Base-by-base conservation (phyloP, 139 green algal species). In the Tetradesmus obliquus region DNA sequence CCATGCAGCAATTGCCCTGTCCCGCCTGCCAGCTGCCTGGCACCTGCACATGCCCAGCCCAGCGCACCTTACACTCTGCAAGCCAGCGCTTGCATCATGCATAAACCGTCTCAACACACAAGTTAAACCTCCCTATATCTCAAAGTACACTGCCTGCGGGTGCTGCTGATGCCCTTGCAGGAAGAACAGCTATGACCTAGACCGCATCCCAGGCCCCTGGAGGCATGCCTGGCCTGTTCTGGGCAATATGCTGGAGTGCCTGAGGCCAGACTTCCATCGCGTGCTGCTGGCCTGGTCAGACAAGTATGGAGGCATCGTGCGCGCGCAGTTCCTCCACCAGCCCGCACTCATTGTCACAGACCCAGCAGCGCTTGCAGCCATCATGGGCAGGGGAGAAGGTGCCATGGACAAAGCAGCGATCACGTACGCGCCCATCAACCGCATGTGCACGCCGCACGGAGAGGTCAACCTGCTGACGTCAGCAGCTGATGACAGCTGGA, bases 391-490 rank as follows among this genome's bases (percentile, higher is more conserved):
- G 2, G 93, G 92, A 13, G 92, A 93, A 57, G 89, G 79, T 24
- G 93, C 91, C 13, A 57, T 94, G 60, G 94, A 96, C 84, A 96
- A 94, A 81, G 87, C 92, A 58, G 81, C 87, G 13, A 24, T 81
- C 2, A 79, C 71, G 24, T 94, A 94, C 72, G 55, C 62, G 4
- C 88, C 88, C 60, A 92, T 94, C 87, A 94, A 93, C 90, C 55
- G 71, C 82, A 96, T 96, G 94, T 93, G 90, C 82, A 76, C 79
- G 17, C 91, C 93, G 1, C 79, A 91, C 54, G 88, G 83, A n/a
- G 76, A 94, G 57, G 72, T 91, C 87, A 96, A 96, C 93, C 91
- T 96, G 76, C 94, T 96, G 17, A 96, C 94, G 15, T 86, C 90
- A 55, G 19, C 74, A 17, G 93, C 93, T 10, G 94, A 96, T 90